phyloP scores from a whole-genome alignment of 2,329 filamentous ascomycete species.

The Sordariomycetes sp. region DNA sequence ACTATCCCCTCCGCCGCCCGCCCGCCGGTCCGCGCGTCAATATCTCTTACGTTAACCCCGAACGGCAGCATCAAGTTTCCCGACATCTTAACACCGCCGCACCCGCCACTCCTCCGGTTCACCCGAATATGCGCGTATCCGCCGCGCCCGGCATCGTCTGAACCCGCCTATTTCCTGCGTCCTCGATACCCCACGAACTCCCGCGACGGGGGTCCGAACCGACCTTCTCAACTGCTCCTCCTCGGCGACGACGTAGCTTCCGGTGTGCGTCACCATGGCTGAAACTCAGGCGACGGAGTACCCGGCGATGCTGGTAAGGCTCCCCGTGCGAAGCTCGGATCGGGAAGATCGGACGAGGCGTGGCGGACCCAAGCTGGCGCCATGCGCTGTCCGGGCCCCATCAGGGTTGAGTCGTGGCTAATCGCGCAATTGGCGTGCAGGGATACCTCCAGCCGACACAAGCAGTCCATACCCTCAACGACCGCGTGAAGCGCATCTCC shows the following conservation, averaged over 20 bases:
- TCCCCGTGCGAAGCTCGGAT: background rate
- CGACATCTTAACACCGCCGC: background rate
- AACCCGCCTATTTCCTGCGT: background rate
- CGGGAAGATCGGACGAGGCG: no score
- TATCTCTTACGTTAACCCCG: background rate
- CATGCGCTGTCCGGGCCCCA: background rate
- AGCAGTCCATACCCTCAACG: constrained; percentile 69
- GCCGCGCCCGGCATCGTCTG: background rate
- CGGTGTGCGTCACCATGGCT: constrained; percentile 47
- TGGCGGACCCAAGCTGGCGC: no score
- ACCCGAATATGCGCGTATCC: background rate
- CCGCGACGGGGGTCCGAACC: background rate
- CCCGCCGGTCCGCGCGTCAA: background rate
- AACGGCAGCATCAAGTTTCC: background rate
- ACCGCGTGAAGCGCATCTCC: constrained; percentile 76
- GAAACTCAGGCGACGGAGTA: constrained; percentile 80
- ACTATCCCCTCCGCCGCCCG: background rate
- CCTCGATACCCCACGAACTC: background rate
- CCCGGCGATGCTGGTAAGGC: constrained; percentile 79
- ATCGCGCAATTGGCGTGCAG: constrained; percentile 28
- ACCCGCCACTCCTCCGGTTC: background rate
- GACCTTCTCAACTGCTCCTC: constrained; percentile 8
- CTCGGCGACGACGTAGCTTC: constrained; percentile 2
- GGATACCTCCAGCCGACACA: constrained; percentile 67
- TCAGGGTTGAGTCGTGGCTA: constrained; percentile 2